phyloP scores from a whole-genome alignment of 805 yeast species.

The Starmera pachycereana region DNA sequence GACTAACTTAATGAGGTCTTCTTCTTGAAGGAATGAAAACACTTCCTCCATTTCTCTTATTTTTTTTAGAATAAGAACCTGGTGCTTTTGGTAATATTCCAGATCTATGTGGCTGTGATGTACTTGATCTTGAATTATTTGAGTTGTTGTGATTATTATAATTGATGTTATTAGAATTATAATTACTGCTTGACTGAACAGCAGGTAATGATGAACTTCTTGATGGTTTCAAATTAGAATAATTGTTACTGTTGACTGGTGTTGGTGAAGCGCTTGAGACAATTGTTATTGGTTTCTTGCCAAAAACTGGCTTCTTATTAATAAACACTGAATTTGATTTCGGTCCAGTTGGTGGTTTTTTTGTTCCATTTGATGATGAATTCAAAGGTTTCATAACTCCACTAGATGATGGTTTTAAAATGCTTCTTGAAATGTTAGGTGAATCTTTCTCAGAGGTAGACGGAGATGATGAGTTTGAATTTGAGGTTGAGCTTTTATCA shows the following conservation, averaged over 20 bases:
- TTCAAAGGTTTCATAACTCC: conserved; percentile 11
- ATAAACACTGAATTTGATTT: background rate
- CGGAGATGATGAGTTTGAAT: background rate
- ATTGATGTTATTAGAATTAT: background rate
- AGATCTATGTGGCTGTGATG: background rate
- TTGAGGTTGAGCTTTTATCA: background rate
- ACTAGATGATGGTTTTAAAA: background rate
- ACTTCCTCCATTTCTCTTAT: background rate
- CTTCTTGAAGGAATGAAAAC: background rate
- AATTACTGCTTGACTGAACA: background rate
- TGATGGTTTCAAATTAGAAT: too few species aligned
- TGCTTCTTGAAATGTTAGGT: background rate
- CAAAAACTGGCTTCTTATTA: background rate
- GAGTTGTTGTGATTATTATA: background rate
- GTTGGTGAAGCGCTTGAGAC: too few species aligned
- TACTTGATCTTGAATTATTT: background rate
- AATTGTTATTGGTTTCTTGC: too few species aligned
- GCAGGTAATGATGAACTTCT: too few species aligned
- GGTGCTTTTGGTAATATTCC: background rate
- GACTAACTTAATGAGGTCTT: background rate
- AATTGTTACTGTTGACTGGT: too few species aligned
- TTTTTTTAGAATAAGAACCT: background rate
- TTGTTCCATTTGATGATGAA: background rate
- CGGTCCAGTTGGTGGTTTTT: background rate
- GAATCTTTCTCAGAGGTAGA: background rate